Evolutionary conservation across 108 stramenopile species (phyloP).

Genomic region (Poteriospumella lacustris): DNA sequence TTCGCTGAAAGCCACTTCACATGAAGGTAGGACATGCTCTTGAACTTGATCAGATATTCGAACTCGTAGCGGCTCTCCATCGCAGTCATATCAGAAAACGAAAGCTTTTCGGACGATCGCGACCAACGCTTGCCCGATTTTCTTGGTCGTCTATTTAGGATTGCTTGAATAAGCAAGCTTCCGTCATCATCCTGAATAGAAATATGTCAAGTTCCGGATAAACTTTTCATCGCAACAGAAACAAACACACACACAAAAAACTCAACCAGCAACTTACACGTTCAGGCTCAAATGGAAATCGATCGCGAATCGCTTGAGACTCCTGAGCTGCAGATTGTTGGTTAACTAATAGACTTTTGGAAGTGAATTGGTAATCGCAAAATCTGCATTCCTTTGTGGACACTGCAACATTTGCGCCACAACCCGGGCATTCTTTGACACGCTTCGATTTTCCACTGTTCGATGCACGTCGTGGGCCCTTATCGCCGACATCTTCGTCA

Average conservation of each 20-base stretch:
- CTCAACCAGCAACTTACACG: slow-evolving; percentile 18
- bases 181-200: slow-evolving; percentile 28
- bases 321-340: slow-evolving; percentile 37
- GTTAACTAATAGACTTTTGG: neutral
- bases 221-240: neutral
- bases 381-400: slow-evolving; percentile 34
- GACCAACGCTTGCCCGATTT: slow-evolving; percentile 19
- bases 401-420: slow-evolving; percentile 36
- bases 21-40: slow-evolving; percentile 81
- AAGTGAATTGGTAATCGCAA: slow-evolving; percentile 28
- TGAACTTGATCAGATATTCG: slow-evolving; percentile 91
- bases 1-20: slow-evolving; percentile 74
- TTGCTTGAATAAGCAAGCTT: slow-evolving; percentile 27
- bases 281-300: slow-evolving; percentile 21
- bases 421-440: slow-evolving; percentile 48
- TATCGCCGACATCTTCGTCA: neutral
- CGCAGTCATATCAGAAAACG: slow-evolving; percentile 2
- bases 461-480: neutral
- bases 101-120: slow-evolving; percentile 37
- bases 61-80: slow-evolving; percentile 60
- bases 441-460: slow-evolving; percentile 22
- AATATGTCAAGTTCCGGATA: neutral
- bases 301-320: slow-evolving; percentile 33
- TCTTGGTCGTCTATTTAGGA: slow-evolving; percentile 41
- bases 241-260: slow-evolving; percentile 26